A percentile compares a stretch with the other conserved stretches of the same genome.
Conservation (phyloP, 495 filamentous ascomycete genomes). For the Geopyxis carbonaria region DNA sequence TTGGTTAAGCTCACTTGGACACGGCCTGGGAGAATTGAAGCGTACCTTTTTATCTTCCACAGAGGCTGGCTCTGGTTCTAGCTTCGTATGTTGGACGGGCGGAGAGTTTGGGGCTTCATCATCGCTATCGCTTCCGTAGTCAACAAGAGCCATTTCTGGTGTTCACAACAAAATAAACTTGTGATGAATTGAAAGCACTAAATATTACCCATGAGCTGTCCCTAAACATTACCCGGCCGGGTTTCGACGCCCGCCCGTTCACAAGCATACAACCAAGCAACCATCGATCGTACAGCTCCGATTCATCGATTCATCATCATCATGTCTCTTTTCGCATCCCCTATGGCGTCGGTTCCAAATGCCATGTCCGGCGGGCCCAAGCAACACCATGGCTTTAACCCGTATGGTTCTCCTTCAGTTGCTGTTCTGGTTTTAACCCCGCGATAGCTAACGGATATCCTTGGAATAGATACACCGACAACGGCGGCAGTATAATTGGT, state of each 20-base stretch:
- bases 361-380: neutral
- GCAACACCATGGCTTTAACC: slow-evolving; percentile 71
- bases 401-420: slow-evolving; percentile 38
- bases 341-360: neutral
- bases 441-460: no score
- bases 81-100: slow-evolving; percentile 12
- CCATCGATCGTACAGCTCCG: no score
- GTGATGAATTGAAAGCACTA: no score
- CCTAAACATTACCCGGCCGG: no score
- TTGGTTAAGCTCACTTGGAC: no score
- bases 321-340: slow-evolving; percentile 5
- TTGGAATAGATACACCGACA: slow-evolving; percentile 70
- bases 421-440: neutral
- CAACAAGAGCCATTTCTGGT: slow-evolving; percentile 18
- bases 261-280: no score
- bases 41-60: slow-evolving; percentile 17
- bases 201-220: no score
- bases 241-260: no score
- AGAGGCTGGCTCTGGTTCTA: slow-evolving; percentile 4
- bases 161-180: no score
- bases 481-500: slow-evolving; percentile 88
- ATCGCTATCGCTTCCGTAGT: slow-evolving; percentile 24
- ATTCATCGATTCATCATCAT: no score
- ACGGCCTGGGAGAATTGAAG: neutral
- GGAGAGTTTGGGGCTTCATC: slow-evolving; percentile 1